Conservation (phyloP, 2,329 filamentous ascomycete species). For the Cladosporium sp. region DNA sequence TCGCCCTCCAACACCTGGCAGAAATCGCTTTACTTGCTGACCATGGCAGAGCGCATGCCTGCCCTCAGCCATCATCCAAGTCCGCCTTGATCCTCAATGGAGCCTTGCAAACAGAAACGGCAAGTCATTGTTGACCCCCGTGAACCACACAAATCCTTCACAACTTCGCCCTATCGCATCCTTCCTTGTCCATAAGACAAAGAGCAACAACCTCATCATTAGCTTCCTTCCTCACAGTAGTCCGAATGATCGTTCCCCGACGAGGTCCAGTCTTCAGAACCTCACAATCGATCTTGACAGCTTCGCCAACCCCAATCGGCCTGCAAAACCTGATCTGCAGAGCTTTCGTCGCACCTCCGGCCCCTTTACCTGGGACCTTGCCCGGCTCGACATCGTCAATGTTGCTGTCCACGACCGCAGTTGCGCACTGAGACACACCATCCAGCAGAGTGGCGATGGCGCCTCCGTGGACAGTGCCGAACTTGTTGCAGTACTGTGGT, state of each 20-base stretch:
- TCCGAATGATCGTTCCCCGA: neutral
- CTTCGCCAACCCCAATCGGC: conserved; percentile 4
- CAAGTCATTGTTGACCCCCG: no score
- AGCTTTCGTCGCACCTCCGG: neutral
- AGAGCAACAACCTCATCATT: conserved; percentile 1
- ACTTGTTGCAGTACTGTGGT: conserved; percentile 15
- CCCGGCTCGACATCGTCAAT: neutral
- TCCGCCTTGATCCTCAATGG: no score
- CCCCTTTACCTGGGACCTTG: neutral
- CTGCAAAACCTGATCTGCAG: conserved; percentile 4
- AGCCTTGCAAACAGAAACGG: no score
- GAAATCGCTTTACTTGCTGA: no score
- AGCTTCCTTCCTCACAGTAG: neutral
- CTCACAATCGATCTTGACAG: conserved; percentile 5
- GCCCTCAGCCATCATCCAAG: no score
- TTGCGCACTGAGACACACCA: conserved; percentile 15
- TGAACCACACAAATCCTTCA: neutral
- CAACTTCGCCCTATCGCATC: conserved; percentile 2
- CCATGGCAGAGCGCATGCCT: no score
- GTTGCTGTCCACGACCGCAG: conserved; percentile 12
- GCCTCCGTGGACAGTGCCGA: conserved; percentile 16
- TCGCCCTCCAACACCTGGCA: no score
- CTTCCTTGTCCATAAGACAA: conserved; percentile 7
- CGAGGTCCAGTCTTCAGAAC: neutral
- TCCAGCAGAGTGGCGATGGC: conserved; percentile 20